Evolutionary conservation across 768 basidiomycete genomes (phyloP), one percentile per base, ranked within the genome.

Genomic region (Leccinum truebloodii): DNA sequence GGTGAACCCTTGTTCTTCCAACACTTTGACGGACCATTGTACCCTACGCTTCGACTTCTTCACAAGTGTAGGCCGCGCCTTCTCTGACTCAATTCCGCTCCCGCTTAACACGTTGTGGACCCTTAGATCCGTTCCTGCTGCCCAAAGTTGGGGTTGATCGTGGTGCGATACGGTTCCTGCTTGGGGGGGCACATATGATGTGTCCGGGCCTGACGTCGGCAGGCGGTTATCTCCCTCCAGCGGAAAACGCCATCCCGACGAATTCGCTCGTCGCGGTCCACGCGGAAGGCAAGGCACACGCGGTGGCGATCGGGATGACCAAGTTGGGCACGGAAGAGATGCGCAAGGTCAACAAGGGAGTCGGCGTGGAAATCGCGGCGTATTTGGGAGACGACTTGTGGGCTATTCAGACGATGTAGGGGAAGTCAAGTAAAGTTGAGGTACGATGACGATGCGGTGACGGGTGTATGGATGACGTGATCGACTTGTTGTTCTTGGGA

Each of bases 151-250:
- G 88, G 64, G 83, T 98, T 52, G 97, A 99, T 79, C 89, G 96
- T 54, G 97, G 97, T 53, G 97, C 97, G 56, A 99, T 99, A 77
- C 92, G 95, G 35, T 99, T 98, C 77, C 83, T 99, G 41, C 86
- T 99, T 51, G 89, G 87, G 12, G 97, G 94, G 16, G 94, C 94
- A 26, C 88, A 90, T 77, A 95, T 96, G 91, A 96, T 96, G 94
- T 95, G 90, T 67, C 97, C 97, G 5, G 97, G 97, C 22, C 79
- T 99, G 57, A 96, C 97, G 28, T 98, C 96, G 37, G 81, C 86
- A 35, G 95, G 95, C 7, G 96, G 96, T 8, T 84, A 84, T 67
- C 84, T 98, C 0, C 96, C 96, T 0, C 85, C 92, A 9, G 75
- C 85, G 14, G 86, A 87, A 41, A 79, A 78, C 18, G 86, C 82